phyloP scores from a whole-genome alignment of 2,329 filamentous ascomycete species.

The Leptoxyphium fumago region DNA sequence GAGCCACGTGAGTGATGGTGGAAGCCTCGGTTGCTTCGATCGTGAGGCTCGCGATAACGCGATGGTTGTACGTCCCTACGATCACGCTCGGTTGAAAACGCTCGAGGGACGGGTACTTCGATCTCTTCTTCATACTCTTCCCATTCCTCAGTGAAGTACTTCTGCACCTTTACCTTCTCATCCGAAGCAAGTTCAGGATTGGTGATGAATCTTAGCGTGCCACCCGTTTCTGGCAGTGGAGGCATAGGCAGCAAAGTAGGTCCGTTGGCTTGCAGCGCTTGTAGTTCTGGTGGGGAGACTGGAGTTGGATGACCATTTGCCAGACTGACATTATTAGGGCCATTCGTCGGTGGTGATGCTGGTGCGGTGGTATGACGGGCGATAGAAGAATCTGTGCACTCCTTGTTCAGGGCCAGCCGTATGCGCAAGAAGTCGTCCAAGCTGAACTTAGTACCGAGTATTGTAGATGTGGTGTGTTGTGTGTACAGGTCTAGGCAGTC shows the following conservation, averaged over 20 bases:
- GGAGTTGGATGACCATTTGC: conserved; percentile 21
- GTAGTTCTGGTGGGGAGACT: conserved; percentile 16
- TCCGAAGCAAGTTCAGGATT: conserved; percentile 58
- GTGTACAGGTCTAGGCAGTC: conserved; percentile 89
- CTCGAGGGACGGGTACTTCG: conserved; percentile 33
- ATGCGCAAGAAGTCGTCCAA: conserved; percentile 71
- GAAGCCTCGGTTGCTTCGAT: neutral
- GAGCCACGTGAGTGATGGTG: neutral
- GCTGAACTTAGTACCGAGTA: conserved; percentile 56
- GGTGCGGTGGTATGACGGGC: conserved; percentile 43
- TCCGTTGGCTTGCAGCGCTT: conserved; percentile 6
- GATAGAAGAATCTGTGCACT: conserved; percentile 49
- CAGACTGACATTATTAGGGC: conserved; percentile 17
- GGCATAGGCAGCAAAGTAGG: conserved; percentile 1
- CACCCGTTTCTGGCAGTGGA: conserved; percentile 22
- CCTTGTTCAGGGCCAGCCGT: conserved; percentile 74
- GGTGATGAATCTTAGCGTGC: conserved; percentile 80
- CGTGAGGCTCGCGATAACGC: neutral
- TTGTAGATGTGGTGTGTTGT: conserved; percentile 60
- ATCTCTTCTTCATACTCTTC: conserved; percentile 67
- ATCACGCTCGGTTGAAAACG: conserved; percentile 2
- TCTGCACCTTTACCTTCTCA: conserved; percentile 53
- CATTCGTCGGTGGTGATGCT: conserved; percentile 20
- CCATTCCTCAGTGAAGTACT: conserved; percentile 58
- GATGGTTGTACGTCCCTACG: conserved; percentile 1